Percentiles rank a stretch among this genome's conserved stretches.
Conservation (phyloP, 441 rosid species). For the Syzygium syzygioides region DNA sequence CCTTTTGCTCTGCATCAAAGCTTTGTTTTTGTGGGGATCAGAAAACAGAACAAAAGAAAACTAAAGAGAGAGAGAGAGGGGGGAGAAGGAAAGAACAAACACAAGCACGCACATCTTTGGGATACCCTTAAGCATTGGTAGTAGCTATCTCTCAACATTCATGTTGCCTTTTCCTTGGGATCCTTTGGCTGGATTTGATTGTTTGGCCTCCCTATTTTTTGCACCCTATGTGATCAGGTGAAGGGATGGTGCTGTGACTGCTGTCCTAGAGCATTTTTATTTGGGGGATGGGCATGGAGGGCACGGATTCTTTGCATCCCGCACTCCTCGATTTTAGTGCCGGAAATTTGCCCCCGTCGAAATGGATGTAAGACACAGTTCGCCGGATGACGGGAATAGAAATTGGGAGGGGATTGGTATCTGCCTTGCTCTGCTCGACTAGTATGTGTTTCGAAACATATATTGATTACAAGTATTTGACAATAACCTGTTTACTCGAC, state of each 20-base stretch:
- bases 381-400: rapidly evolving
- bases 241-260: not conserved
- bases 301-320: rapidly evolving
- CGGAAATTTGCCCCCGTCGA: rapidly evolving
- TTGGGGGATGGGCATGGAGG: not conserved
- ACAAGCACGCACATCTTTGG: not conserved
- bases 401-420: not conserved
- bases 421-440: rapidly evolving
- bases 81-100: not conserved
- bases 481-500: not conserved
- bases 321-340: not conserved
- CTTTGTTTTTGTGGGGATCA: constrained; percentile 36
- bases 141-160: not conserved
- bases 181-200: not conserved
- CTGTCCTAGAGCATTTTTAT: not conserved
- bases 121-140: not conserved
- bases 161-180: not conserved
- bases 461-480: not conserved
- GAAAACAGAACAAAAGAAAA: not conserved
- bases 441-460: not conserved
- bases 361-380: not conserved
- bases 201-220: not conserved
- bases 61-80: not conserved
- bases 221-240: not conserved
- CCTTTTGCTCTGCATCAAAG: constrained; percentile 33